Evolutionary conservation across 129 eudicot species (phyloP).

Genomic region (Heracleum sosnowskyi): DNA sequence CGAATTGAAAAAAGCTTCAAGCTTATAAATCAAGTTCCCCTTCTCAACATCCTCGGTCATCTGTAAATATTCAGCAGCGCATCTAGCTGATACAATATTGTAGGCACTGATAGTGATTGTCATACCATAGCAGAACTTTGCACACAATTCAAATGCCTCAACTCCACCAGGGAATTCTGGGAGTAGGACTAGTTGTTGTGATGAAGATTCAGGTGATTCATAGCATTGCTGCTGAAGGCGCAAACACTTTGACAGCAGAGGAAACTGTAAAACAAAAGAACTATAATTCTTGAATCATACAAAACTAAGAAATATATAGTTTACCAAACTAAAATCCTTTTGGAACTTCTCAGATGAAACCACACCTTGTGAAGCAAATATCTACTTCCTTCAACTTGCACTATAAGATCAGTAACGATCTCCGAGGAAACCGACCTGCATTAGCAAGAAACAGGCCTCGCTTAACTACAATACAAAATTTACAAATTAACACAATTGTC

Average conservation of each 20-base stretch:
- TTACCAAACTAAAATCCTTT: background rate
- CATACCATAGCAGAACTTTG: slow-evolving; percentile 85
- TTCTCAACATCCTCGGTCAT: slow-evolving; percentile 89
- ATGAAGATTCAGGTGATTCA: slow-evolving; percentile 58
- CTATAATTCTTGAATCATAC: background rate
- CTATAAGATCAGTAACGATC: slow-evolving; percentile 83
- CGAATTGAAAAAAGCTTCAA: slow-evolving; percentile 70
- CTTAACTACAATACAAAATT: background rate
- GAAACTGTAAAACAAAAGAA: slow-evolving; percentile 50
- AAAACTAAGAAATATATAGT: background rate
- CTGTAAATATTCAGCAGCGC: slow-evolving; percentile 83
- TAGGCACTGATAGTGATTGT: slow-evolving; percentile 84
- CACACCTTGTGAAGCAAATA: slow-evolving; percentile 92
- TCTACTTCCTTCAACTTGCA: slow-evolving; percentile 76
- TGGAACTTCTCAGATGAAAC: background rate
- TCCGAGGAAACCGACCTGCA: slow-evolving; percentile 86
- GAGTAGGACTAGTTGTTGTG: slow-evolving; percentile 64
- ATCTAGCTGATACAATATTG: slow-evolving; percentile 69
- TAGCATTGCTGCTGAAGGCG: slow-evolving; percentile 59
- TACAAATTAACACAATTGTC: background rate
- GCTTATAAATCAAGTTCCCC: slow-evolving; percentile 72
- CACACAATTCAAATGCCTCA: slow-evolving; percentile 81
- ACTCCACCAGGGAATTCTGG: slow-evolving; percentile 85
- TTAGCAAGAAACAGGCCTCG: slow-evolving; percentile 12
- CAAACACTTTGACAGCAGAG: slow-evolving; percentile 76